Conservation (phyloP, 208 protist species). For the Leishmania major region DNA sequence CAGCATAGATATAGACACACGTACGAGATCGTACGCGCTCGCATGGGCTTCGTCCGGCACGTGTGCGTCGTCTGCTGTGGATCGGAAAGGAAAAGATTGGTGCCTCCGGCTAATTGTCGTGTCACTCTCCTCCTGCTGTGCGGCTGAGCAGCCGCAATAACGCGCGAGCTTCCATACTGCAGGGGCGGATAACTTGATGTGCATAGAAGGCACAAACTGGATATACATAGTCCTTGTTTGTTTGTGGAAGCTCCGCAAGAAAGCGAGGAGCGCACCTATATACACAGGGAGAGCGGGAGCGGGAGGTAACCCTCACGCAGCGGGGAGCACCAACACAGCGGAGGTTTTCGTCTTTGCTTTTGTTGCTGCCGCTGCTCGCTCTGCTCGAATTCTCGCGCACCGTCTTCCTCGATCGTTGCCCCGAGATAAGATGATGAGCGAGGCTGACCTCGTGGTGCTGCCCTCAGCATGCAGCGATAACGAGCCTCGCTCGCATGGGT, state of each 20-base stretch:
- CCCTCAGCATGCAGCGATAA: background rate
- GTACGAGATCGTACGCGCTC: background rate
- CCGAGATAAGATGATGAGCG: background rate
- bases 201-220: background rate
- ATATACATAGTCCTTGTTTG: background rate
- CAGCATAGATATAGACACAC: background rate
- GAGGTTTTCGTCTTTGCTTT: background rate
- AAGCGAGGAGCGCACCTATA: background rate
- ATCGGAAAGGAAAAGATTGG: background rate
- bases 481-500: background rate
- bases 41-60: background rate
- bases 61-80: background rate
- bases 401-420: background rate
- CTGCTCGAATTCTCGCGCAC: background rate
- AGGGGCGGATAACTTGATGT: background rate
- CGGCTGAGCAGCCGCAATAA: background rate
- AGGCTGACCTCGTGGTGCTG: background rate
- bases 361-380: background rate
- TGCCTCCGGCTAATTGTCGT: background rate
- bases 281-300: background rate
- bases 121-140: background rate
- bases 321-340: background rate
- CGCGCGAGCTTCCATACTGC: background rate
- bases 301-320: background rate
- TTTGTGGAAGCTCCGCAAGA: background rate